These are phyloP conservation scores for Podaxis sp. DNA, from an alignment of 768 basidiomycete genomes.

Conservation along the genomic window DNA sequence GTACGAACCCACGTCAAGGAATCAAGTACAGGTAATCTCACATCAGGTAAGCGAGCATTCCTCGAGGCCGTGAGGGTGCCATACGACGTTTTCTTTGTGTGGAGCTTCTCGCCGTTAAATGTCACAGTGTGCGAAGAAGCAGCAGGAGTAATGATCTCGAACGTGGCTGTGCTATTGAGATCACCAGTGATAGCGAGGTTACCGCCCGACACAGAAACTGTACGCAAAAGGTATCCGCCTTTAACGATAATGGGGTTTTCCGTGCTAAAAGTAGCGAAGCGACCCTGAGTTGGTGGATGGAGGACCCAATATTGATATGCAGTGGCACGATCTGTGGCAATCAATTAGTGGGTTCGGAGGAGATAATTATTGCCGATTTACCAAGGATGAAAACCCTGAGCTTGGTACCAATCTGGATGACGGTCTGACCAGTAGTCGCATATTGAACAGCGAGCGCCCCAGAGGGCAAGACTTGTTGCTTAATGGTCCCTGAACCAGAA, in stretches of 20 bases:
- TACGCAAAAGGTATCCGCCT: constrained; percentile 47
- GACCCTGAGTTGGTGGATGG: constrained; percentile 36
- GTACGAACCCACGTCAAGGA: constrained; percentile 34
- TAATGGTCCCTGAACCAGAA: constrained; percentile 33
- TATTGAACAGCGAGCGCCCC: constrained; percentile 42
- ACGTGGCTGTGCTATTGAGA: constrained; percentile 38
- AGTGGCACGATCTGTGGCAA: constrained; percentile 37
- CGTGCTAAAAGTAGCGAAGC: constrained; percentile 35
- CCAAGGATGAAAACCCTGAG: constrained; percentile 44
- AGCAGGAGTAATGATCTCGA: constrained; percentile 47
- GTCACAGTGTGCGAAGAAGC: constrained; percentile 36
- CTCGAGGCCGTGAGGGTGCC: constrained; percentile 37
- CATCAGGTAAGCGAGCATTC: constrained; percentile 30
- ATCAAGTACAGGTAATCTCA: constrained; percentile 32
- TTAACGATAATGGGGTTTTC: constrained; percentile 44
- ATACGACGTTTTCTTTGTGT: constrained; percentile 35
- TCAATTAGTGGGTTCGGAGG: background rate
- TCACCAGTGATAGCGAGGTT: constrained; percentile 44
- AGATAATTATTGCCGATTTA: constrained; percentile 16
- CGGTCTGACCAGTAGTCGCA: constrained; percentile 43
- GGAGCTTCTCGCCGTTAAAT: constrained; percentile 39
- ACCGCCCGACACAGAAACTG: constrained; percentile 31
- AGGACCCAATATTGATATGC: constrained; percentile 54
- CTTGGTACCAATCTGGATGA: constrained; percentile 40
- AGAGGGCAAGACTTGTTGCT: constrained; percentile 32